These are phyloP conservation scores for Annulohypoxylon truncatum DNA, from an alignment of 2,329 filamentous ascomycete species.

Conservation along the genomic window DNA sequence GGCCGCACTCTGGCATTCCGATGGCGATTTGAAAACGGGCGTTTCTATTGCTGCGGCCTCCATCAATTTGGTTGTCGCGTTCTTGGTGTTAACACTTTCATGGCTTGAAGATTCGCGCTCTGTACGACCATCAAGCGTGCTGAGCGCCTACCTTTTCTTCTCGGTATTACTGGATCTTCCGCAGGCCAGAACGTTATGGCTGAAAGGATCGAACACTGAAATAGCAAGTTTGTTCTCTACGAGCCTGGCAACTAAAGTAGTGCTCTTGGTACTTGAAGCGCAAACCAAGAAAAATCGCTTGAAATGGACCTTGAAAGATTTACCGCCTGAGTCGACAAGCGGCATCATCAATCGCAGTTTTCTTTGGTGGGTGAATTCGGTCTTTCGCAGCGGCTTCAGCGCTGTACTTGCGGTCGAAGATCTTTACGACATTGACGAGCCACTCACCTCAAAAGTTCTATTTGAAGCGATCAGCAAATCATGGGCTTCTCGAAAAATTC, in stretches of 20 bases:
- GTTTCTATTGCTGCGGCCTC: not conserved
- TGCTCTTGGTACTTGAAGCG: not conserved
- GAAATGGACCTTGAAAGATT: not conserved
- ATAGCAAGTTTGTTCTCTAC: not conserved
- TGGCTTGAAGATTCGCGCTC: constrained; percentile 5
- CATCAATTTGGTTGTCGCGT: not conserved
- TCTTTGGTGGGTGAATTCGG: constrained; percentile 2
- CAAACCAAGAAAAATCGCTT: not conserved
- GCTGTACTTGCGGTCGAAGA: not conserved
- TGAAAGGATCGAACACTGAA: not conserved
- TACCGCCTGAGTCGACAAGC: not conserved
- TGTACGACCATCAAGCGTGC: constrained; percentile 1
- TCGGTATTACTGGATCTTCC: not conserved
- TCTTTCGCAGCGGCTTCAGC: constrained; percentile 1
- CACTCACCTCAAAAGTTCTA: not conserved
- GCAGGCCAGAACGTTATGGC: not conserved
- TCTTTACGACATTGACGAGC: not conserved
- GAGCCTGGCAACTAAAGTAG: not conserved
- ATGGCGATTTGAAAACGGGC: not conserved
- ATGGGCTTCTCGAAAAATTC: not conserved
- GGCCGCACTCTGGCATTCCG: not conserved
- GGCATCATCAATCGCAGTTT: not conserved
- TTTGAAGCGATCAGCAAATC: not conserved
- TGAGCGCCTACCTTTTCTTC: not conserved
- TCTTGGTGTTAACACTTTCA: not conserved